Evolutionary conservation across 2,329 filamentous ascomycete genomes (phyloP).

Genomic region (Dactylellina drechsleri): DNA sequence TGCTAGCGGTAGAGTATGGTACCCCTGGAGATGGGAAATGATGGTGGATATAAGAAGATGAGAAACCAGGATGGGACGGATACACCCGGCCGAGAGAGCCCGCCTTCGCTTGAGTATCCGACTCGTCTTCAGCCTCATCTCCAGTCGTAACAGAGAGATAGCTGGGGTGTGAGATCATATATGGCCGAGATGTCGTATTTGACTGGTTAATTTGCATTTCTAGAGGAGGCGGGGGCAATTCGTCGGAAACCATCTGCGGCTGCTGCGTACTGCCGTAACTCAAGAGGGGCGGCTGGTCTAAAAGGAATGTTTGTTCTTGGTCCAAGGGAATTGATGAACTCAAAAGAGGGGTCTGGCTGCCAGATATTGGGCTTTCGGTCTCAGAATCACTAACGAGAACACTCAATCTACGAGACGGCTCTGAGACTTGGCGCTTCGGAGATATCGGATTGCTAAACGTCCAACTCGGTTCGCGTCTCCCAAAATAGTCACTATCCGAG

Average conservation of each 20-base stretch:
- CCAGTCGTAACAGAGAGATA: conserved; percentile 51
- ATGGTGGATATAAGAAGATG: conserved; percentile 44
- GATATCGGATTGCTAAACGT: conserved; percentile 38
- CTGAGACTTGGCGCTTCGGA: conserved; percentile 36
- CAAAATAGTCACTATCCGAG: conserved; percentile 51
- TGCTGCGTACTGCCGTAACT: conserved; percentile 43
- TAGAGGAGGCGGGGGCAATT: conserved; percentile 23
- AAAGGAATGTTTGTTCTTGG: conserved; percentile 42
- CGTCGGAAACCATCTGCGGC: conserved; percentile 4
- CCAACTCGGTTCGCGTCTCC: conserved; percentile 39
- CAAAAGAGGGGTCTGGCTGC: conserved; percentile 47
- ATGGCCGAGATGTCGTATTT: conserved; percentile 14
- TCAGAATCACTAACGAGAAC: conserved; percentile 42
- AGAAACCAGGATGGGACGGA: conserved; percentile 36
- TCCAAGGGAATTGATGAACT: conserved; percentile 52
- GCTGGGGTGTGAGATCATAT: conserved; percentile 45
- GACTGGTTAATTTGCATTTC: conserved; percentile 28
- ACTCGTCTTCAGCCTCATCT: conserved; percentile 52
- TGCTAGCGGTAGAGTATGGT: conserved; percentile 16
- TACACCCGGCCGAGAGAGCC: conserved; percentile 33
- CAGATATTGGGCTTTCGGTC: conserved; percentile 42
- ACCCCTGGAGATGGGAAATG: conserved; percentile 43
- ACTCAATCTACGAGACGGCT: conserved; percentile 28
- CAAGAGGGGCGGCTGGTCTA: conserved; percentile 14
- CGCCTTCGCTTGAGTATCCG: conserved; percentile 39